These are phyloP conservation scores for Lepidium aucheri DNA, from an alignment of 345 rosid species.

Conservation along the genomic window DNA sequence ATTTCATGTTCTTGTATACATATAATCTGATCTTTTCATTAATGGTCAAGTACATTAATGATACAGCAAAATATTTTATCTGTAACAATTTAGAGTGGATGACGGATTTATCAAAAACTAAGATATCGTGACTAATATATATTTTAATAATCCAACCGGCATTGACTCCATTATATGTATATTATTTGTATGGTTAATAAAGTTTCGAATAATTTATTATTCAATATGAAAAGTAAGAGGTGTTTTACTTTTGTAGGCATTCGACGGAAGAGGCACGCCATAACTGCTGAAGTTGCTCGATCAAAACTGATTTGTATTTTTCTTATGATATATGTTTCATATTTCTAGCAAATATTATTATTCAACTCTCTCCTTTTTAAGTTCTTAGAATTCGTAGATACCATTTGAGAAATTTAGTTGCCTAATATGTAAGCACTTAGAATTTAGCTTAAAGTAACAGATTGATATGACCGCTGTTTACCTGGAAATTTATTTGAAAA, in stretches of 20 bases:
- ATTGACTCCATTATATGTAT: too few species aligned
- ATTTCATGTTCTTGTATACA: too few species aligned
- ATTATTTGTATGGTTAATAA: neutral
- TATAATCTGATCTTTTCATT: too few species aligned
- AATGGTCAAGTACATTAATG: neutral
- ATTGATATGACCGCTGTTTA: neutral
- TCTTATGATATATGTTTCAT: neutral
- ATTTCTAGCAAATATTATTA: neutral
- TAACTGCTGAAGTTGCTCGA: neutral
- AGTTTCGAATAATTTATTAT: neutral
- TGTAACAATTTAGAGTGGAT: neutral
- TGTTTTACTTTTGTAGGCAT: neutral
- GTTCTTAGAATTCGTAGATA: neutral
- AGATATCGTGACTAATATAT: neutral
- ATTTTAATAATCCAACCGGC: too few species aligned
- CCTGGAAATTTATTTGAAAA: neutral
- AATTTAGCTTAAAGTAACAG: neutral
- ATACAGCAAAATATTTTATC: neutral
- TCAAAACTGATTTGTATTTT: neutral
- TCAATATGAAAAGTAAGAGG: neutral
- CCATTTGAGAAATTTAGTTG: neutral
- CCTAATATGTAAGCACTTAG: neutral
- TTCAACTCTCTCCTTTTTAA: neutral
- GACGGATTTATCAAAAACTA: too few species aligned
- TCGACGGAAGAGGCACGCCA: neutral